Percentiles rank a stretch among this genome's conserved stretches.
Conservation (phyloP, 805 yeast genomes). For the Barnettozyma californica region DNA sequence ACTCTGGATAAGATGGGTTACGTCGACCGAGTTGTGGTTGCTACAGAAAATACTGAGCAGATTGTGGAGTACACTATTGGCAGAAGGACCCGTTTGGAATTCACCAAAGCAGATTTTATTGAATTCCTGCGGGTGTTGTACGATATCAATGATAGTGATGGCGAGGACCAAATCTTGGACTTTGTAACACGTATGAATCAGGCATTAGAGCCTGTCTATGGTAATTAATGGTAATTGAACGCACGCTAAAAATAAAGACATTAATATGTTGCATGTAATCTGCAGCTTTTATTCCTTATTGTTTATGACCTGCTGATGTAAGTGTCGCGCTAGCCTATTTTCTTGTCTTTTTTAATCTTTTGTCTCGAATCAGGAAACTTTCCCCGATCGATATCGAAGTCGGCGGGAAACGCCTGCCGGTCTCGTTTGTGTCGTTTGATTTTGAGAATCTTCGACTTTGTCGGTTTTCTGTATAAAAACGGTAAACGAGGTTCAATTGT, state of each 20-base stretch:
- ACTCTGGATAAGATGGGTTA: constrained; percentile 24
- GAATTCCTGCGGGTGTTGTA: constrained; percentile 21
- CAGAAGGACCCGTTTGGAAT: constrained; percentile 25
- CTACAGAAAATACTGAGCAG: constrained; percentile 17
- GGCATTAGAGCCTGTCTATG: constrained; percentile 17
- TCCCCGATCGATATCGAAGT: neutral
- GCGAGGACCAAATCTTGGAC: constrained; percentile 15
- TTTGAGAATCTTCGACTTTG: no score
- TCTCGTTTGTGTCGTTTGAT: neutral
- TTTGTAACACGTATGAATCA: constrained; percentile 11
- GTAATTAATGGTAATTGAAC: neutral
- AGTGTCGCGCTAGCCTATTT: neutral
- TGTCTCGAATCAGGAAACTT: neutral
- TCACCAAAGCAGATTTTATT: constrained; percentile 22
- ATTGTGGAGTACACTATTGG: constrained; percentile 27
- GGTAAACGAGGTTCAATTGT: neutral
- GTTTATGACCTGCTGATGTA: neutral
- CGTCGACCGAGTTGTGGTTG: constrained; percentile 18
- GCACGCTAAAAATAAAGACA: no score
- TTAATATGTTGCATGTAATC: no score
- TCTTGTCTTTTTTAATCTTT: no score
- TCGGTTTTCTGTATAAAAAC: no score
- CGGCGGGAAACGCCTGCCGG: neutral
- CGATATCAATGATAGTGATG: constrained; percentile 9
- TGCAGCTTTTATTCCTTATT: no score